Base-by-base conservation (phyloP, 2,329 filamentous ascomycete species). In the Phialophora macrospora region DNA sequence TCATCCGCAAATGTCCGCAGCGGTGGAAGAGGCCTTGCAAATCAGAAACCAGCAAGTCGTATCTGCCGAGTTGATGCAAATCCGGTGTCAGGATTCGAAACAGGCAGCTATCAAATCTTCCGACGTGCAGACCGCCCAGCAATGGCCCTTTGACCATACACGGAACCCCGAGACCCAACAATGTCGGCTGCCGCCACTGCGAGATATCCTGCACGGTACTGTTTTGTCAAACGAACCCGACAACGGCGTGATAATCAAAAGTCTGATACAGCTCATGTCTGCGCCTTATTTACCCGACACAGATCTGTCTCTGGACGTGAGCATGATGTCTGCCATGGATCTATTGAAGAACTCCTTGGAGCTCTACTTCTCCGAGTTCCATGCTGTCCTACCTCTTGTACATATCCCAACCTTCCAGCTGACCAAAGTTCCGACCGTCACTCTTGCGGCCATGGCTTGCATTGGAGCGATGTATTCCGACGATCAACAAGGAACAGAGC, bases 101-200 rank as follows among this genome's bases (percentile, higher is more conserved):
- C 20, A 24, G 22, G 30, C 48, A 6, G 22, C 54, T 30, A 44
- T 30, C 46, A 59, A 64, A 14, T 38, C 44, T 5, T 41, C 41
- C 12, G 63, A 66, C n/a, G 51, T 55, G 14, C 67, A 64, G 26
- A 7, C 54, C 24, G 41, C 22, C 41, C 67, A 69, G 22, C 67
- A 66, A 51, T 69, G 67, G 67, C 67, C 67, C n/a, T 69, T 69
- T 44, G 67, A 69, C 49, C 67, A 69, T 28, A 66, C 64, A 17
- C 58, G 64, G 32, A 62, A 69, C 34, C 57, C 61, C 11, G 61
- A 66, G 48, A 55, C 58, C 22, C 64, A 62, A 34, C 64, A 62
- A 46, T 63, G 63, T 56, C 58, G 57, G n/a, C 41, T 69, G 11
- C 67, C 67, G 26, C 67, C 67, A 11, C 54, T 69, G 26, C 64